Percentiles rank a stretch among this genome's conserved stretches.
These are phyloP conservation scores for Tremella yokohamensis DNA, from an alignment of 768 basidiomycete species.

Conservation along the genomic window DNA sequence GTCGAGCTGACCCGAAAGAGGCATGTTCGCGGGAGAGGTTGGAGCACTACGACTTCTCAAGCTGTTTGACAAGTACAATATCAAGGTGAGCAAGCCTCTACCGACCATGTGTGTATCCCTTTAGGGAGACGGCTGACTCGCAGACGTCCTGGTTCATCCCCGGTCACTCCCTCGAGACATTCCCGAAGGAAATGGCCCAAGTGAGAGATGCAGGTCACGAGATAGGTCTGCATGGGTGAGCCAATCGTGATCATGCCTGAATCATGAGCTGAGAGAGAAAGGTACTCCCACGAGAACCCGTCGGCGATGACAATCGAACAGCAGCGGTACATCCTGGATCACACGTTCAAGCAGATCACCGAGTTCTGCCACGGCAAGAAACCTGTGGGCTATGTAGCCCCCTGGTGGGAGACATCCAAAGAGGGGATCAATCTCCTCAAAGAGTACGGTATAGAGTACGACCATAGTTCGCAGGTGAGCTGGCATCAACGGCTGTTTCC, in stretches of 20 bases:
- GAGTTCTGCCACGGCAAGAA: constrained; percentile 58
- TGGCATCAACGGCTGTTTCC: too few relatives aligned
- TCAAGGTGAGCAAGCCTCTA: constrained; percentile 41
- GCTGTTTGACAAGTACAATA: constrained; percentile 67
- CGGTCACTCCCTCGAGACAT: constrained; percentile 73
- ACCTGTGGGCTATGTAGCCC: constrained; percentile 55
- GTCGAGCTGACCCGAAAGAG: constrained; percentile 41
- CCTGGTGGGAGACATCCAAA: constrained; percentile 75
- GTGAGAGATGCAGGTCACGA: constrained; percentile 73
- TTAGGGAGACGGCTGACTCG: too few relatives aligned
- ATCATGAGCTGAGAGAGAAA: constrained; percentile 52
- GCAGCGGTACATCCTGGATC: constrained; percentile 67
- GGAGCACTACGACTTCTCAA: constrained; percentile 67
- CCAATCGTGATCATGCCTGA: too few relatives aligned
- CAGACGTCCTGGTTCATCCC: constrained; percentile 72
- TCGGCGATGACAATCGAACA: constrained; percentile 61
- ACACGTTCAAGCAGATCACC: constrained; percentile 64
- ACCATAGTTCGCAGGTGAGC: constrained; percentile 44
- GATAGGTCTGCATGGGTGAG: constrained; percentile 51
- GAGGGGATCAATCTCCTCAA: constrained; percentile 64
- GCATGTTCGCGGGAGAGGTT: constrained; percentile 73
- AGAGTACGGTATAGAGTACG: constrained; percentile 72
- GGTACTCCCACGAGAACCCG: constrained; percentile 73
- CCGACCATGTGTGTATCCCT: too few relatives aligned
- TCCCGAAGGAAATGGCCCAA: constrained; percentile 65